Evolutionary conservation across 805 yeast genomes (phyloP).

Genomic region (Candida schatavii): DNA sequence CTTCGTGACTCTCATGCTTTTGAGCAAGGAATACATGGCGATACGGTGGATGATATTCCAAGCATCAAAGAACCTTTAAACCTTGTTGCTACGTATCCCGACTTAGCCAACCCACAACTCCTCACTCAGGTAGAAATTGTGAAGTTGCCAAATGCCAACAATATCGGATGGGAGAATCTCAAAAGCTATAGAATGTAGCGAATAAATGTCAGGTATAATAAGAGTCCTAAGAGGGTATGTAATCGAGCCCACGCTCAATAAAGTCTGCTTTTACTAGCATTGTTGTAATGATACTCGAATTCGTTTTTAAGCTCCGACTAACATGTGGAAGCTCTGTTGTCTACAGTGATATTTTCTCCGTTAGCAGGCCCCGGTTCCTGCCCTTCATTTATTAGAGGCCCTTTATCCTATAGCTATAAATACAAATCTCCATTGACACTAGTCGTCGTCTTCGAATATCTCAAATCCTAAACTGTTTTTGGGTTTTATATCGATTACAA

Average conservation of each 20-base stretch:
- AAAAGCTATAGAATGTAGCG: conserved; percentile 23
- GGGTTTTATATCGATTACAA: conserved; percentile 5
- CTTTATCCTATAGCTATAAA: no score
- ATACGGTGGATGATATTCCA: conserved; percentile 11
- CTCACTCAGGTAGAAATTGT: conserved; percentile 37
- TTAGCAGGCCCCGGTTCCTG: no score
- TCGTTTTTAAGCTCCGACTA: no score
- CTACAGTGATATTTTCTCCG: no score
- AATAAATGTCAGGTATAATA: not conserved
- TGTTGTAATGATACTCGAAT: no score
- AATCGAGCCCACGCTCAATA: no score
- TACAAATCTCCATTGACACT: no score
- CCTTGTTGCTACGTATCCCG: conserved; percentile 28
- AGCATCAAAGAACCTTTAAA: conserved; percentile 35
- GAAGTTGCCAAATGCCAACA: conserved; percentile 42
- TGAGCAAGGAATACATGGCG: not conserved
- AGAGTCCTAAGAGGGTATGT: no score
- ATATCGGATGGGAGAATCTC: conserved; percentile 43
- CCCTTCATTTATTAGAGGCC: no score
- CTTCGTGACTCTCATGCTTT: conserved; percentile 19
- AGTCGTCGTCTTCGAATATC: conserved; percentile 6
- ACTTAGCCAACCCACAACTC: conserved; percentile 28
- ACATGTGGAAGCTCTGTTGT: no score
- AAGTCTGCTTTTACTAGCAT: no score
- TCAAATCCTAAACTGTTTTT: conserved; percentile 6